These are phyloP conservation scores for Pilasporangium apinafurcum DNA, from an alignment of 352 stramenopile species.

Conservation along the genomic window DNA sequence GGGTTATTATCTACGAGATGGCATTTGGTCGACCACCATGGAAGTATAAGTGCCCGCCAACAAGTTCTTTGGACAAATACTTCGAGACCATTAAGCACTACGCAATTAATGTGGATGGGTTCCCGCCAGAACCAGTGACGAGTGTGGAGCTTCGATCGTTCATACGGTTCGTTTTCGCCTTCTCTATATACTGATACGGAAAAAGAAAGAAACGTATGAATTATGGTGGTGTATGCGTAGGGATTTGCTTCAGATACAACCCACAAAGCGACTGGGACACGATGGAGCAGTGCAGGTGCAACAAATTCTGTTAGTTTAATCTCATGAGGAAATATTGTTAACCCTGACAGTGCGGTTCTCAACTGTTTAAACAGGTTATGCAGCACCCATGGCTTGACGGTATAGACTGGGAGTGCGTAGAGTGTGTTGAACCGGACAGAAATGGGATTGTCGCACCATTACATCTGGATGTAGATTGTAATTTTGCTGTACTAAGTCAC, in stretches of 20 bases:
- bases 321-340: too few relatives aligned
- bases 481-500: background rate
- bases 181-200: too few relatives aligned
- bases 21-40: conserved; percentile 50
- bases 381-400: conserved; percentile 54
- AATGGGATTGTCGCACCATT: conserved; percentile 16
- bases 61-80: conserved; percentile 18
- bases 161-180: conserved; percentile 27
- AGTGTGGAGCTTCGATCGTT: conserved; percentile 18
- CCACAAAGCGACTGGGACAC: conserved; percentile 29
- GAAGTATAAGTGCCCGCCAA: conserved; percentile 43
- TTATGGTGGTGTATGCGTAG: conserved; percentile 1
- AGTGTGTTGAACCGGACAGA: conserved; percentile 5
- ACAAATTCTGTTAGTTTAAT: background rate
- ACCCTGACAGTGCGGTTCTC: too few relatives aligned
- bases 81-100: conserved; percentile 19
- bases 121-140: background rate
- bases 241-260: conserved; percentile 22
- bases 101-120: background rate
- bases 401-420: conserved; percentile 37
- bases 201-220: too few relatives aligned
- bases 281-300: conserved; percentile 24
- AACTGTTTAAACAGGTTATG: conserved; percentile 31
- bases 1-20: conserved; percentile 77
- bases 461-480: conserved; percentile 25